Evolutionary conservation across 306 rosid genomes (phyloP), one percentile per base, ranked within the genome.

Genomic region (Erythrophleum fordii): DNA sequence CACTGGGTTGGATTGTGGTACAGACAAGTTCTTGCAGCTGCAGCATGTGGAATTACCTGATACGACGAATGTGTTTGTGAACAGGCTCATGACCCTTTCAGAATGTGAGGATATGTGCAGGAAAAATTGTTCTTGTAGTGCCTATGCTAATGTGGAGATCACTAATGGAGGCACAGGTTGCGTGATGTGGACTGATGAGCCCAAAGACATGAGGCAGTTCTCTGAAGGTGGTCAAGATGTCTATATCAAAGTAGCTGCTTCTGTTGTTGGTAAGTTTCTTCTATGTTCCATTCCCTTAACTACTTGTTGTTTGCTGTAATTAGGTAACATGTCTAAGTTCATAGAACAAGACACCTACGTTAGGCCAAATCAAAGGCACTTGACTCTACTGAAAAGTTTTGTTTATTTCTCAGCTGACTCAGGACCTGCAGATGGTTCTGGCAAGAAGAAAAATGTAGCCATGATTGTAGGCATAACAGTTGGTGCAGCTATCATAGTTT

Each of bases 51-150:
- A 88, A 67, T 69, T 88, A 80, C 89, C 91, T 48, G 88, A 81
- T 34, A 75, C 83, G 13, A 35, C 77, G 11, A 61, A 23, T 1
- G 87, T 80, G 64, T 69, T 41, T 59, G 86, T 83, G 55, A 75
- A 81, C 53, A 58, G 52, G 83, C 59, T 16, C 53, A 58, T 83
- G 88, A 28, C 62, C 0, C 76, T 49, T 29, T 9, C 7, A 31
- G 46, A 72, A 51, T 72, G 76, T 72, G 31, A 72, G 42, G n/a
- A 18, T 8, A 10, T 17, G 62, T 72, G 91, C 52, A 35, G 64
- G 75, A 72, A 44, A 64, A 76, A 86, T 65, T 88, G 89, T 51
- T 81, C 81, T 41, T 88, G 91, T n/a, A 88, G 68, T 23, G 91
- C 85, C 16, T 88, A 41, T 76, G 76, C 84, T 8, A 69, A 65